Percentiles rank a stretch among this genome's conserved stretches.
Evolutionary conservation across 345 rosid genomes (phyloP).

Genomic region (Cardiospermum halicacabum): DNA sequence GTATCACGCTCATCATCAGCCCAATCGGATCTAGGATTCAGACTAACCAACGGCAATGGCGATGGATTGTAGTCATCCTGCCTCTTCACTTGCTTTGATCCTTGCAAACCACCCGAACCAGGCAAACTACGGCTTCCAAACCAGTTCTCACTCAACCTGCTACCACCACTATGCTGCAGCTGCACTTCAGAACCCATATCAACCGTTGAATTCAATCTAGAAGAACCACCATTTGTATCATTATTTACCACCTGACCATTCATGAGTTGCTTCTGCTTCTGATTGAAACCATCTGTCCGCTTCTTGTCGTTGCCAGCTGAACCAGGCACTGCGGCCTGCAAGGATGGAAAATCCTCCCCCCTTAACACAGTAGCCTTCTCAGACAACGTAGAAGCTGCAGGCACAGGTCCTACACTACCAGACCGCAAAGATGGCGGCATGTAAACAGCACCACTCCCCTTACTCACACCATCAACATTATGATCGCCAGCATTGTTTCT

Average conservation of each 20-base stretch:
- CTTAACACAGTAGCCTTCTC: conserved; percentile 70
- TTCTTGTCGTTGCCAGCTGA: conserved; percentile 50
- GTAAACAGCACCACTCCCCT: conserved; percentile 39
- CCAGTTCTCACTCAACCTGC: conserved; percentile 36
- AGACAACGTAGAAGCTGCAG: conserved; percentile 28
- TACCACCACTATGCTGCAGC: conserved; percentile 31
- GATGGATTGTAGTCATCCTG: conserved; percentile 60
- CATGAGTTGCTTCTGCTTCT: conserved; percentile 55
- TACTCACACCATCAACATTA: conserved; percentile 42
- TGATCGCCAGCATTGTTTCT: conserved; percentile 28
- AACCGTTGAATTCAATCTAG: conserved; percentile 28
- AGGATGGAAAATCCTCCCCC: conserved; percentile 95
- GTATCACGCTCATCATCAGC: conserved; percentile 99
- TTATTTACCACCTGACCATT: conserved; percentile 32
- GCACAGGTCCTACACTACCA: conserved; percentile 24
- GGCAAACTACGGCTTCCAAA: conserved; percentile 27
- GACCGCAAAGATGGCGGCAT: conserved; percentile 47
- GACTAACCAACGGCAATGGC: conserved; percentile 68
- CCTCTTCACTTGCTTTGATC: conserved; percentile 45
- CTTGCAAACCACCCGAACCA: conserved; percentile 38
- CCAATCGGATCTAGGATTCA: conserved; percentile 96
- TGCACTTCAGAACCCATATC: conserved; percentile 64
- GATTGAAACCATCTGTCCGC: conserved; percentile 64
- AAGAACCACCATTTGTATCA: conserved; percentile 39
- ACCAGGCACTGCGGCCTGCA: conserved; percentile 68